Conservation (phyloP, 2,329 filamentous ascomycete species). For the Verticillium dahliae region DNA sequence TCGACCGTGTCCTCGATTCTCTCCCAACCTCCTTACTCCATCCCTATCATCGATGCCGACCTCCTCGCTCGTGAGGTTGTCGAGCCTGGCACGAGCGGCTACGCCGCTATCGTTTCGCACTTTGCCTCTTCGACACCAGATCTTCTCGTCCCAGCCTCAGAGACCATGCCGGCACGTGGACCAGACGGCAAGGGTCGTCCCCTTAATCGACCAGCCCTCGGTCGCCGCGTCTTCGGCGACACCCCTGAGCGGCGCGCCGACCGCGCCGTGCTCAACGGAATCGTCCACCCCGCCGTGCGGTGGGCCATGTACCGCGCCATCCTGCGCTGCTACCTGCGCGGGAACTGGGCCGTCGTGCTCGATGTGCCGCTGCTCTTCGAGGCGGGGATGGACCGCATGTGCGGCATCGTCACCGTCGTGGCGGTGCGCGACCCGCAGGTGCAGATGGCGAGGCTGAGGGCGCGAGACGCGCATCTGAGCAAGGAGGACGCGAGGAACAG, state of each 20-base stretch:
- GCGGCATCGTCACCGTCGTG: constrained; percentile 80
- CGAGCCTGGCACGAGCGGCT: constrained; percentile 81
- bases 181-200: constrained; percentile 59
- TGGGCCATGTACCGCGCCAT: constrained; percentile 73
- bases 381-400: constrained; percentile 76
- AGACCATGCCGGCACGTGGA: constrained; percentile 46
- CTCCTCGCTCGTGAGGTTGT: constrained; percentile 88
- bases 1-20: constrained; percentile 88
- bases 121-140: constrained; percentile 82
- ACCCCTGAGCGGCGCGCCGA: constrained; percentile 64
- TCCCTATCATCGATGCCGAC: constrained; percentile 93
- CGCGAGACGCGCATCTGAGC: constrained; percentile 69
- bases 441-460: constrained; percentile 74
- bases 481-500: constrained; percentile 84
- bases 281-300: constrained; percentile 88
- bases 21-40: constrained; percentile 69
- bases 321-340: constrained; percentile 64
- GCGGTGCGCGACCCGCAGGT: constrained; percentile 72
- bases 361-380: constrained; percentile 93
- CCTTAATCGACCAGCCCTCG: constrained; percentile 80
- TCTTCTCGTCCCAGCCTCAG: constrained; percentile 59
- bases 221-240: constrained; percentile 78
- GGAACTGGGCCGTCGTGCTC: constrained; percentile 82
- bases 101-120: constrained; percentile 72
- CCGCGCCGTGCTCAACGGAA: constrained; percentile 72